A percentile compares a stretch with the other conserved stretches of the same genome.
These are phyloP conservation scores for Neopestalotiopsis clavispora DNA, from an alignment of 2,329 filamentous ascomycete species.

Conservation along the genomic window DNA sequence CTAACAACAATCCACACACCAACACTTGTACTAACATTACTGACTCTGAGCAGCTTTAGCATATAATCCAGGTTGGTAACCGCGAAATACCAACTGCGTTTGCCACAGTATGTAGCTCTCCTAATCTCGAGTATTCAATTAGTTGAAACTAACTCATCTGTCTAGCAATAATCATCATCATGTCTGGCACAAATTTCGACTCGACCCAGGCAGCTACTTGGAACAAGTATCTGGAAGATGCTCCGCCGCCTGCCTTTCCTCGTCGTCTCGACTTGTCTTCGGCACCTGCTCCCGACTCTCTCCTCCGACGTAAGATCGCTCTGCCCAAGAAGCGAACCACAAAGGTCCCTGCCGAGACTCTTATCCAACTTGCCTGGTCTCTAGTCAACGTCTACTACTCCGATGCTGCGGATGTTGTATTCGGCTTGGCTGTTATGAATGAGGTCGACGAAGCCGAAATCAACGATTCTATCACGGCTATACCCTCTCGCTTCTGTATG, in stretches of 20 bases:
- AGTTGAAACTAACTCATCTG: neutral
- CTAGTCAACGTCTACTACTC: constrained; percentile 18
- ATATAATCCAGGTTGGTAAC: neutral
- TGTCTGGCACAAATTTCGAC: neutral
- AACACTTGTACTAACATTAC: neutral
- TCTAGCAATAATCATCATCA: neutral
- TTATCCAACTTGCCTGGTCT: constrained; percentile 13
- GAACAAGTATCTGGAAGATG: constrained; percentile 9
- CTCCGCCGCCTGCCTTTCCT: constrained; percentile 3
- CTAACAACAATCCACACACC: neutral
- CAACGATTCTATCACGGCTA: neutral
- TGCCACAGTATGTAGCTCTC: neutral
- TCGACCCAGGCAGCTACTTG: neutral
- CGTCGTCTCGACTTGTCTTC: neutral
- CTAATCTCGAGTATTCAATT: neutral
- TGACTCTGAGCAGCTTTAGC: neutral
- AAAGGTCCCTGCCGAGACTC: constrained; percentile 5
- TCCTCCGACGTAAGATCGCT: constrained; percentile 1
- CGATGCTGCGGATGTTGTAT: constrained; percentile 17
- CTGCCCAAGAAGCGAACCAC: constrained; percentile 3
- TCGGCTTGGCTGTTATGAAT: constrained; percentile 12
- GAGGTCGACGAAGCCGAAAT: constrained; percentile 1
- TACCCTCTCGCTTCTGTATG: constrained; percentile 10
- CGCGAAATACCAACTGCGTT: neutral
- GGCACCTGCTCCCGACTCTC: neutral